Conservation (phyloP, 257 asterid species). For the Lithospermum erythrorhizon region DNA sequence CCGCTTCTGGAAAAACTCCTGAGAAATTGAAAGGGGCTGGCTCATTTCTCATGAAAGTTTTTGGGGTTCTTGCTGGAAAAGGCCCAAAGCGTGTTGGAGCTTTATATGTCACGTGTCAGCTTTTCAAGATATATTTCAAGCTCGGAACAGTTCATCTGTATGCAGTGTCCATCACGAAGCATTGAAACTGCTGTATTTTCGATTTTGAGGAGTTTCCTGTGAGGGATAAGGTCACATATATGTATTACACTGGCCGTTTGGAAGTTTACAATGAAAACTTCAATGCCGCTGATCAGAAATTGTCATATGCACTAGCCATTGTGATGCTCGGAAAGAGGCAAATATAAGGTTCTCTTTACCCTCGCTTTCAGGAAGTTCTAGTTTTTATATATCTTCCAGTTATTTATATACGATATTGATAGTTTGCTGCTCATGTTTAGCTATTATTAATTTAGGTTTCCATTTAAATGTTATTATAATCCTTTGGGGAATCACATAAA, state of each 20-base stretch:
- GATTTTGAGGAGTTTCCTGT: slow-evolving; percentile 94
- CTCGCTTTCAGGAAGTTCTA: background rate
- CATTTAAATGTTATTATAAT: no score
- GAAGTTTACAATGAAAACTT: slow-evolving; percentile 96
- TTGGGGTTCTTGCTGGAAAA: slow-evolving; percentile 94
- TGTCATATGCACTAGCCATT: slow-evolving; percentile 81
- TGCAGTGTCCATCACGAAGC: slow-evolving; percentile 89
- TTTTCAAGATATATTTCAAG: slow-evolving; percentile 86
- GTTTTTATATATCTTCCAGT: slow-evolving; percentile 1
- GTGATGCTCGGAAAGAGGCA: slow-evolving; percentile 50
- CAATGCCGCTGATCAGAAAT: slow-evolving; percentile 79
- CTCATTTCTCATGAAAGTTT: slow-evolving; percentile 92
- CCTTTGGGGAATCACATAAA: background rate
- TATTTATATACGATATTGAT: no score
- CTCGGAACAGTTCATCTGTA: slow-evolving; percentile 89
- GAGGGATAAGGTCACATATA: slow-evolving; percentile 93
- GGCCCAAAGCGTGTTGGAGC: slow-evolving; percentile 96
- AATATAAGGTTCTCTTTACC: slow-evolving; percentile 54
- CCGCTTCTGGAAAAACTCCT: slow-evolving; percentile 67
- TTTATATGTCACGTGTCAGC: slow-evolving; percentile 84
- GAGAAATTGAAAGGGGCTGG: slow-evolving; percentile 92
- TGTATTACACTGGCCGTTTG: slow-evolving; percentile 96
- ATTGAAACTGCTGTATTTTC: slow-evolving; percentile 90
- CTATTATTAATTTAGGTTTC: no score
- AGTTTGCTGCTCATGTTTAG: no score